phyloP scores from a whole-genome alignment of 768 basidiomycete genomes.

The Russula sp. region DNA sequence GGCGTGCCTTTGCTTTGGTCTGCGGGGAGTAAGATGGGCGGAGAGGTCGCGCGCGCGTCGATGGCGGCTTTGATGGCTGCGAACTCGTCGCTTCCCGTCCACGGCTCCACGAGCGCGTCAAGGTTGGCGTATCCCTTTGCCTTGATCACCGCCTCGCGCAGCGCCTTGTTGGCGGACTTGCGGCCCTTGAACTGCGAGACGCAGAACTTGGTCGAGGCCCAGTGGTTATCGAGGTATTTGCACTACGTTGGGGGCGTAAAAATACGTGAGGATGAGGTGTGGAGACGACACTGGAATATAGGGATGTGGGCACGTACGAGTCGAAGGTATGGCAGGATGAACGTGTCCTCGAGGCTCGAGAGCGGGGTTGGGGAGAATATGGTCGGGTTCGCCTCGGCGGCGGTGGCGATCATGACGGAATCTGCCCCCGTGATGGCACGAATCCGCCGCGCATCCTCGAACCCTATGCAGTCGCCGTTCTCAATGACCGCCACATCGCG shows the following conservation, averaged over 20 bases:
- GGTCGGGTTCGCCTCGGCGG: conserved; percentile 87
- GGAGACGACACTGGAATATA: conserved; percentile 12
- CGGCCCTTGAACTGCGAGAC: conserved; percentile 71
- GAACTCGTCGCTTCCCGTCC: conserved; percentile 24
- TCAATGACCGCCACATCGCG: conserved; percentile 81
- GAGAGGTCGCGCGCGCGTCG: conserved; percentile 8
- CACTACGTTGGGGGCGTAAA: conserved; percentile 35
- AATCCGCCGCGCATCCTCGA: conserved; percentile 71
- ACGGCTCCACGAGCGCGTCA: conserved; percentile 16
- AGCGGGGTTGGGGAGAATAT: conserved; percentile 72
- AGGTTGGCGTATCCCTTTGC: conserved; percentile 47
- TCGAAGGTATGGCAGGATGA: conserved; percentile 68
- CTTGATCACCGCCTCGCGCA: conserved; percentile 45
- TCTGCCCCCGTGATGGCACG: conserved; percentile 77
- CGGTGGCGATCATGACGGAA: conserved; percentile 95
- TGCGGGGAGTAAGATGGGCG: conserved; percentile 9
- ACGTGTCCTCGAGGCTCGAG: conserved; percentile 55
- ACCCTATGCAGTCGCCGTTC: conserved; percentile 87
- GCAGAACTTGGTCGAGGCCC: conserved; percentile 84
- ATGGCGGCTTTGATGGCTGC: conserved; percentile 13
- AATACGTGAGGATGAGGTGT: neutral
- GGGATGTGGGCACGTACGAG: conserved; percentile 42
- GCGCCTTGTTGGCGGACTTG: conserved; percentile 51
- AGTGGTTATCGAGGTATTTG: conserved; percentile 71
- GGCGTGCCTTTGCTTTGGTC: neutral